These are phyloP conservation scores for Ochetophila trinervis DNA, from an alignment of 306 rosid genomes.

Conservation along the genomic window DNA sequence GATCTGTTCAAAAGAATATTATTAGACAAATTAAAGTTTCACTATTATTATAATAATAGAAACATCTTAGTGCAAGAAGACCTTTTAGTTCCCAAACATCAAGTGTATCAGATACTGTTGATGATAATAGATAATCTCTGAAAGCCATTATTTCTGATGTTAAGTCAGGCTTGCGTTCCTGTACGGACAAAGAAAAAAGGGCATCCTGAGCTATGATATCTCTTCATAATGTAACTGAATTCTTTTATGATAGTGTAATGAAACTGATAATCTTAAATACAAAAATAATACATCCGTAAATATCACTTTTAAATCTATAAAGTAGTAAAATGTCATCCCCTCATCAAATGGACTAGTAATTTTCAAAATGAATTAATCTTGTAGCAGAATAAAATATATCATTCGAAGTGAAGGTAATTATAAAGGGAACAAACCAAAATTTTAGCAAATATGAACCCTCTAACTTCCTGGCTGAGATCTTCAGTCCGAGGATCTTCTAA, in stretches of 20 bases:
- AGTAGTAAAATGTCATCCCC: background rate
- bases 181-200: constrained; percentile 13
- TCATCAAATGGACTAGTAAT: background rate
- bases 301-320: no score
- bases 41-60: constrained; percentile 8
- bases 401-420: constrained; percentile 16
- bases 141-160: constrained; percentile 89
- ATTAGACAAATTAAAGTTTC: constrained; percentile 19
- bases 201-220: background rate
- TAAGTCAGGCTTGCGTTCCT: constrained; percentile 90
- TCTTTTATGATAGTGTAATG: no score
- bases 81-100: constrained; percentile 99
- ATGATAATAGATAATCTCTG: constrained; percentile 86
- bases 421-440: constrained; percentile 69
- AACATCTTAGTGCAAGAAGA: constrained; percentile 28
- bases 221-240: background rate
- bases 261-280: no score
- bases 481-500: constrained; percentile 94
- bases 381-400: background rate
- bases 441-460: constrained; percentile 95
- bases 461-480: constrained; percentile 98
- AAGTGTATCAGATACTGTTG: constrained; percentile 87
- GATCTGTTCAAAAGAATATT: constrained; percentile 51
- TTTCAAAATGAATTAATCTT: background rate
- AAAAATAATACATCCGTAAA: no score